These are phyloP conservation scores for Fusarium secorum DNA, from an alignment of 2,329 filamentous ascomycete genomes.

Conservation along the genomic window DNA sequence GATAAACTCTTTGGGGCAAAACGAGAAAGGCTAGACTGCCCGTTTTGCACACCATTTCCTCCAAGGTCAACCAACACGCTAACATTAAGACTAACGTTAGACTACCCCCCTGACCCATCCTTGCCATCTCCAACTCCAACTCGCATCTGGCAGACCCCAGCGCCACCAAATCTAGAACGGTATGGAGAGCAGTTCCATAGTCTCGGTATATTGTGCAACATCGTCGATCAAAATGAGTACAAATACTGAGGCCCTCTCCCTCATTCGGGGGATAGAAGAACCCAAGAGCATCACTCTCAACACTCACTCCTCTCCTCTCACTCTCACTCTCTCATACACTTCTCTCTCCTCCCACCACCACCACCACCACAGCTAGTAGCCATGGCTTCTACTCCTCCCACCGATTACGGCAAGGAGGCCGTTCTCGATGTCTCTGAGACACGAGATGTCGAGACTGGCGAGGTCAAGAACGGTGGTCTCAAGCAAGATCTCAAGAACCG, in stretches of 20 bases:
- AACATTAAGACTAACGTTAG: not conserved
- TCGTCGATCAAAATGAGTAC: conserved; percentile 22
- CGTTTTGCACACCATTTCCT: conserved; percentile 32
- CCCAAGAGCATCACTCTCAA: conserved; percentile 34
- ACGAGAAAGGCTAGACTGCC: conserved; percentile 24
- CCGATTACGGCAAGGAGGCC: conserved; percentile 34
- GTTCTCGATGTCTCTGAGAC: conserved; percentile 24
- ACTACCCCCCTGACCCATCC: conserved; percentile 13
- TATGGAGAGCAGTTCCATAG: conserved; percentile 3
- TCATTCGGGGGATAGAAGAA: conserved; percentile 15
- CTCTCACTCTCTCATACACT: not conserved
- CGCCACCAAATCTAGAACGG: conserved; percentile 34
- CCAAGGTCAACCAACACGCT: not conserved
- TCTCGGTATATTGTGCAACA: conserved; percentile 4
- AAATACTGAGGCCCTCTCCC: conserved; percentile 24
- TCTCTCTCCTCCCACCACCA: not conserved
- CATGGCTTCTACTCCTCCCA: conserved; percentile 30
- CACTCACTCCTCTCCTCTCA: not conserved
- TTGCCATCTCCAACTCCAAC: conserved; percentile 9
- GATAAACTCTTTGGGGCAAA: conserved; percentile 27
- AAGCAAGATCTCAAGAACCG: conserved; percentile 76
- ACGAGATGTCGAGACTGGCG: conserved; percentile 33
- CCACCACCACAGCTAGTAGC: not conserved
- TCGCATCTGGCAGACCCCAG: conserved; percentile 4
- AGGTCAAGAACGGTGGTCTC: conserved; percentile 33